Base-by-base conservation (phyloP, 306 rosid genomes). In the Carpinus fangiana region DNA sequence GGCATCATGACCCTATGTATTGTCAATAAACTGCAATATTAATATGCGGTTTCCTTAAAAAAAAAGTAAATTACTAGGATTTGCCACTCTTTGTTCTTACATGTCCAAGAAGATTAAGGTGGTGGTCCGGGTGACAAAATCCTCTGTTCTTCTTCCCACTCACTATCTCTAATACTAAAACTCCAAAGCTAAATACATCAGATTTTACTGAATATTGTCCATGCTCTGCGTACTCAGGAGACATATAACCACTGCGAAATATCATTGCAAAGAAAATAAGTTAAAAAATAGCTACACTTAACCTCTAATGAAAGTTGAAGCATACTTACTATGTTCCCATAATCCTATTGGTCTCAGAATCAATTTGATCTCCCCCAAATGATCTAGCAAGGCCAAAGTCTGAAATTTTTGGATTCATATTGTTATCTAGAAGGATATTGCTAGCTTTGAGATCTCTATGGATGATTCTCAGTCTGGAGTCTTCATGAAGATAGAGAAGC, bases 391-490 rank as follows among this genome's bases (percentile, higher is more conserved):
- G 50, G 3, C 90, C 94, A 45, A 88, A 90, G 76, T 90, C 92
- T 9, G 88, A 86, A 72, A 90, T 90, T 76, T 90, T 90, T 2
- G 94, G 85, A 70, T 84, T 81, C 90, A 88, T 79, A 8, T 88
- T 80, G n/a, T 81, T 8, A 53, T 84, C 91, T 10, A 84, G 84
- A 70, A 90, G 84, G 46, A 86, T 77, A 54, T 87, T 87, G 65
- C 91, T 86, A 0, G 86, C 76, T 81, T 89, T 89, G 31, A 89
- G 83, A 80, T 89, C 93, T 31, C 83, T 60, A 5, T 83, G 81
- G 34, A 84, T 81, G 5, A 81, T 80, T 43, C 88, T 81, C 47
- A 84, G 41, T 45, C 79, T 56, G 3, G 76, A 81, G 14, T 81
- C 84, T 26, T 81, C 77, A 51, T 76, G 84, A 67, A 81, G 84